Percentiles rank a stretch among this genome's conserved stretches.
Conservation (phyloP, 176 grass and related monocot species). For the Ampelocalamus luodianensis region DNA sequence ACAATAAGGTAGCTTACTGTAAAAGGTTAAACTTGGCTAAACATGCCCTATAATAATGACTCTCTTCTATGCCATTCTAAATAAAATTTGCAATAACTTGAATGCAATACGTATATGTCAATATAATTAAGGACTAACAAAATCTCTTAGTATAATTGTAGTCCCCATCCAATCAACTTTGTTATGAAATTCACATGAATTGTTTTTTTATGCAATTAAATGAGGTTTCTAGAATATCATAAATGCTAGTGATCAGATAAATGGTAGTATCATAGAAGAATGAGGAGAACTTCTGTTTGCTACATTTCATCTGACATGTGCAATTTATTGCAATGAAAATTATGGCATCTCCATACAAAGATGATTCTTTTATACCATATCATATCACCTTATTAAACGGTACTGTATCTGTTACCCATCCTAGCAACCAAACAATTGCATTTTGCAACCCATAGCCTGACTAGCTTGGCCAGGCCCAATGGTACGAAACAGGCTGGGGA, state of each 20-base stretch:
- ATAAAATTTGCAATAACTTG: background rate
- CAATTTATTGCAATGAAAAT: background rate
- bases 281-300: background rate
- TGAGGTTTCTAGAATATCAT: background rate
- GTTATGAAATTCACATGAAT: background rate
- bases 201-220: background rate
- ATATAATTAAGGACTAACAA: background rate
- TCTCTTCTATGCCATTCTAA: background rate
- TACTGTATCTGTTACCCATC: background rate
- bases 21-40: background rate
- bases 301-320: background rate
- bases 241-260: background rate
- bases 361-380: background rate
- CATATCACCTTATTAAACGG: background rate
- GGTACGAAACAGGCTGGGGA: background rate
- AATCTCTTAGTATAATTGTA: background rate
- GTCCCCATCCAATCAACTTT: background rate
- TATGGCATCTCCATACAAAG: background rate
- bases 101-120: background rate
- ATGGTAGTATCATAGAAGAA: background rate
- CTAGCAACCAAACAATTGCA: background rate
- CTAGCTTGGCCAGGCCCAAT: background rate
- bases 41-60: background rate
- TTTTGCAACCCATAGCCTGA: background rate
- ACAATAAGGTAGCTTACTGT: background rate